Evolutionary conservation across 2,329 filamentous ascomycete genomes (phyloP).

Genomic region (Aspergillus cejpii): DNA sequence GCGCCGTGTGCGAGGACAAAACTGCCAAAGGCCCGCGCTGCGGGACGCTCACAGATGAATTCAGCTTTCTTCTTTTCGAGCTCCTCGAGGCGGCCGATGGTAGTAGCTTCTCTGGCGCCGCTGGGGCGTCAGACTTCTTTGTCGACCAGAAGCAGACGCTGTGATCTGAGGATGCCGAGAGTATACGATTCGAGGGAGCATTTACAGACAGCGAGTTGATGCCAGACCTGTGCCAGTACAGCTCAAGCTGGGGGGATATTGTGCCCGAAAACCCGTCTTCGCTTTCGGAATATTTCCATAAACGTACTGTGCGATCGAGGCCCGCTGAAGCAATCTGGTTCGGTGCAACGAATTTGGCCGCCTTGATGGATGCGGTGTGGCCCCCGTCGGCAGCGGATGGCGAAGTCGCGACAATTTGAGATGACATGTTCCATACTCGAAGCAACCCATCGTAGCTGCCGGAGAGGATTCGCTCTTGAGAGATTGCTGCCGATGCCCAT

Average conservation of each 20-base stretch:
- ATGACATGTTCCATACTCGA: constrained; percentile 82
- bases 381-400: constrained; percentile 60
- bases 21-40: constrained; percentile 74
- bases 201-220: constrained; percentile 72
- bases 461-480: constrained; percentile 72
- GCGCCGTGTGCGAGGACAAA: constrained; percentile 63
- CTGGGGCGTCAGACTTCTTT: constrained; percentile 66
- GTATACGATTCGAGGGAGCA: constrained; percentile 64
- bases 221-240: constrained; percentile 71
- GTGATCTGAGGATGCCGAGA: constrained; percentile 80
- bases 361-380: constrained; percentile 69
- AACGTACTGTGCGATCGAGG: constrained; percentile 73
- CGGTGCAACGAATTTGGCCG: constrained; percentile 74
- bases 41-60: constrained; percentile 50
- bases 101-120: constrained; percentile 62
- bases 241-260: constrained; percentile 67
- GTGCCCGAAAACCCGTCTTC: constrained; percentile 54
- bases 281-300: constrained; percentile 80
- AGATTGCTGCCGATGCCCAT: constrained; percentile 48
- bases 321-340: constrained; percentile 75
- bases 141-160: constrained; percentile 83
- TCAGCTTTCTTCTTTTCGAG: constrained; percentile 71
- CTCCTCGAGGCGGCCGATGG: constrained; percentile 57
- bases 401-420: constrained; percentile 75
- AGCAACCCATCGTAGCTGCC: constrained; percentile 86